Evolutionary conservation across 2,329 filamentous ascomycete genomes (phyloP).

Genomic region (Diaporthe sp.): DNA sequence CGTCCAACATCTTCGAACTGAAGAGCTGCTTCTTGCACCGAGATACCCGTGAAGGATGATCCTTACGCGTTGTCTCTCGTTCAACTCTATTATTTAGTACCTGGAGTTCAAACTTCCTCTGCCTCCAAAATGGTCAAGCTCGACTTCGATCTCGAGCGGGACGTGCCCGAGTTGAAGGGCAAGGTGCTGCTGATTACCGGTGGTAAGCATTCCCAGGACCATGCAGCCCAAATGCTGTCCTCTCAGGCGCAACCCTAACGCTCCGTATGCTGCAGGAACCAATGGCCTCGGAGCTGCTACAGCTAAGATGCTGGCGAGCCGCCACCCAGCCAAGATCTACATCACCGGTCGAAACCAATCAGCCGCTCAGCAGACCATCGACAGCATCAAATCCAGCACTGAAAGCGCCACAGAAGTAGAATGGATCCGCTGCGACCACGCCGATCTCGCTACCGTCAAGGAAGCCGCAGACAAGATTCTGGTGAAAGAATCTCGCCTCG

Average conservation of each 20-base stretch:
- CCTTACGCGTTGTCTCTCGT: neutral
- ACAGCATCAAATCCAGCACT: constrained; percentile 49
- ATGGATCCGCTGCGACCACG: constrained; percentile 47
- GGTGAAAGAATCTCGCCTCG: constrained; percentile 47
- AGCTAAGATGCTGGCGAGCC: constrained; percentile 48
- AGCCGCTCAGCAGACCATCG: constrained; percentile 50
- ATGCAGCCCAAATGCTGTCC: neutral
- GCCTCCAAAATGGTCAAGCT: neutral
- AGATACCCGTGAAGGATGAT: neutral
- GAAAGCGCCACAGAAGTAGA: constrained; percentile 44
- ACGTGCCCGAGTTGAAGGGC: constrained; percentile 50
- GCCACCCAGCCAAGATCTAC: constrained; percentile 43
- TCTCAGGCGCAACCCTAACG: neutral
- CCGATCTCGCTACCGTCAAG: constrained; percentile 47
- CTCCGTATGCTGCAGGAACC: constrained; percentile 1
- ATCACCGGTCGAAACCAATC: constrained; percentile 56
- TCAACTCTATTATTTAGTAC: neutral
- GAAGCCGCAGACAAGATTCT: constrained; percentile 48
- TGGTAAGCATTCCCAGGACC: constrained; percentile 45
- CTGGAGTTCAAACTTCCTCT: neutral
- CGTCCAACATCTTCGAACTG: neutral
- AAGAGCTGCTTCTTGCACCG: neutral
- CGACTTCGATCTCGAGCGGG: constrained; percentile 43
- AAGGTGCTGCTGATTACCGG: constrained; percentile 55
- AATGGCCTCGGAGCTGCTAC: constrained; percentile 29